phyloP scores from a whole-genome alignment of 116 monocot species.

The Papilionanthe hybrid region DNA sequence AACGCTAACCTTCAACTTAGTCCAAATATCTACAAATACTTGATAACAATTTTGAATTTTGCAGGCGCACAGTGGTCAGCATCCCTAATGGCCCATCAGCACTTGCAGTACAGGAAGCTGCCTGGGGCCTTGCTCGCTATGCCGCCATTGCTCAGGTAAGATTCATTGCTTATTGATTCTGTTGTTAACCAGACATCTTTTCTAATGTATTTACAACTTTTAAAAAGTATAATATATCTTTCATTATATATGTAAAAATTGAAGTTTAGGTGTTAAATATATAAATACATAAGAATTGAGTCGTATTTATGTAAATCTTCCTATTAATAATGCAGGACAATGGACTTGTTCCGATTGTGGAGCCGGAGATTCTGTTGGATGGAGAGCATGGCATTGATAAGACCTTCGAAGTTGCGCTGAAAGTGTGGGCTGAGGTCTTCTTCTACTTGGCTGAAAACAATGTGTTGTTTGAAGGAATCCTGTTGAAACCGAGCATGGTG shows the following conservation, averaged over 20 bases:
- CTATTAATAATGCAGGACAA: conserved; percentile 14
- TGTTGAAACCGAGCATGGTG: conserved; percentile 66
- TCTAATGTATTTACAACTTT: too few species aligned
- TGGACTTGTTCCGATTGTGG: conserved; percentile 51
- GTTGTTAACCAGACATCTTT: neutral
- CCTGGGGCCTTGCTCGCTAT: conserved; percentile 68
- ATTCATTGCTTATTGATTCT: neutral
- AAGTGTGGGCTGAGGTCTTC: conserved; percentile 73
- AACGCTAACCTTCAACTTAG: neutral
- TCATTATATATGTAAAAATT: too few species aligned
- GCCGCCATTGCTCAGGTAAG: conserved; percentile 63
- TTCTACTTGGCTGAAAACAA: conserved; percentile 66
- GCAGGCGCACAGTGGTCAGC: conserved; percentile 67
- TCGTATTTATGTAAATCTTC: too few species aligned
- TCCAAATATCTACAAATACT: neutral
- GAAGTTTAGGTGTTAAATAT: too few species aligned
- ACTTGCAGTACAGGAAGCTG: conserved; percentile 69
- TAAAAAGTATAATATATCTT: too few species aligned
- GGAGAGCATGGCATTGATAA: conserved; percentile 64
- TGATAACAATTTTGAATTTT: neutral
- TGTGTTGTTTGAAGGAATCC: conserved; percentile 62
- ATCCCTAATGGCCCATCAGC: conserved; percentile 66
- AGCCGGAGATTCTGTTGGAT: conserved; percentile 65
- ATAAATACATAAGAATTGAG: too few species aligned
- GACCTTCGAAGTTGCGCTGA: conserved; percentile 60